Base-by-base conservation (phyloP, 805 yeast species). In the Cyberlindnera xishuangbannaensis region DNA sequence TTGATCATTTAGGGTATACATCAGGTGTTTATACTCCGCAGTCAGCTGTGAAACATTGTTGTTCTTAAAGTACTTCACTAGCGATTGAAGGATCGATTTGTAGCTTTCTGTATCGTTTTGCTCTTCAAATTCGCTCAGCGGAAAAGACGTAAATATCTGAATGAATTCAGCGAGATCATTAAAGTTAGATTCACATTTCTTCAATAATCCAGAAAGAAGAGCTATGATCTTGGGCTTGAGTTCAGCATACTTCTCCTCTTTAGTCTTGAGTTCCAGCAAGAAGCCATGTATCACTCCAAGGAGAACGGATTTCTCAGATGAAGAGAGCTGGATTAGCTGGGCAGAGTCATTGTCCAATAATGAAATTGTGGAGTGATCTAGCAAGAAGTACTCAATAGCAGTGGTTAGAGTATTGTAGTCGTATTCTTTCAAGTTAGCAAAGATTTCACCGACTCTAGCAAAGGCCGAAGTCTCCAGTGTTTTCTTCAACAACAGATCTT, bases 221-320 rank as follows among this genome's bases (percentile, higher is more conserved):
- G 30, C 6, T 5, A 37, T 18, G 15, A 30, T 20, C 28, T 28
- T 34, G 15, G 25, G 43, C 28, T 15, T 28, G 30, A 33, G 51
- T 27, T 36, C 28, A 25, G 10, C 27, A 2, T 18, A 36, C 30
- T 18, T 37, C 23, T 13, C 33, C 6, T 10, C 25, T 21, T n/a
- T 22, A 33, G 8, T 24, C 24, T 24, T 33, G 3, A 43, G 11
- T 4, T 37, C 18, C 5, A 40, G 14, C 14, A 50, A 23, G 1
- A 67, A 47, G 2, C 79, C 79, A 28, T 57, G 44, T 1, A 74
- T 44, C 23, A 71, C 51, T 9, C 59, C 51, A 15, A 73, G 43
- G 13, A 73, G 31, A 3, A 44, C 31, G 18, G 47, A 44, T 16
- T 56, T 59, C 3, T 47, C 47, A 11, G 37, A 41, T 3, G 45